phyloP scores from a whole-genome alignment of 805 yeast genomes.

The Blastobotrys parvus region DNA sequence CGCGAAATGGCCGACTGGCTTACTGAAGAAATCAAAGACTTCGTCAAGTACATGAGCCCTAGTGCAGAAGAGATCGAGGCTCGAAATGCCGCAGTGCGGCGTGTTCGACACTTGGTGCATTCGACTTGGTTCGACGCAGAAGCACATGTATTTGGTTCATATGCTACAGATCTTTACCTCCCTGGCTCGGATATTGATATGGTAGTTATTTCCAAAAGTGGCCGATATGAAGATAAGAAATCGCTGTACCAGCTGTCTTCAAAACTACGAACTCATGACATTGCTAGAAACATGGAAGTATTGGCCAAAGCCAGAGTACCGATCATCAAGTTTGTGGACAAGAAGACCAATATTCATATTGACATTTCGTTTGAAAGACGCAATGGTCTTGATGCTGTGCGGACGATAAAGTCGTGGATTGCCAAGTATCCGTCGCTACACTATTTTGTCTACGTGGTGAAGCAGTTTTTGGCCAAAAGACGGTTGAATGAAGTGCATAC shows the following conservation, averaged over 20 bases:
- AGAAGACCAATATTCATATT: slow-evolving; percentile 58
- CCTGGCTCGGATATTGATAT: slow-evolving; percentile 96
- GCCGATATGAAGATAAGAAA: slow-evolving; percentile 50
- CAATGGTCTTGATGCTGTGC: slow-evolving; percentile 78
- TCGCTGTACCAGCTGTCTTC: slow-evolving; percentile 66
- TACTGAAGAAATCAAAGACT: slow-evolving; percentile 76
- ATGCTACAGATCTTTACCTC: slow-evolving; percentile 83
- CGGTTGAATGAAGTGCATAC: slow-evolving; percentile 76
- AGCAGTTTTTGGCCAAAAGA: slow-evolving; percentile 76
- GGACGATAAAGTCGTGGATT: slow-evolving; percentile 67
- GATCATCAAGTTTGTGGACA: slow-evolving; percentile 82
- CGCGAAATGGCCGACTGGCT: slow-evolving; percentile 80
- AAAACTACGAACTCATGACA: slow-evolving; percentile 46
- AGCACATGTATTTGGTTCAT: slow-evolving; percentile 85
- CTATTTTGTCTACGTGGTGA: slow-evolving; percentile 71
- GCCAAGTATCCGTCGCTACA: slow-evolving; percentile 66
- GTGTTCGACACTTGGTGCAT: slow-evolving; percentile 45
- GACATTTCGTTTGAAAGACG: slow-evolving; percentile 86
- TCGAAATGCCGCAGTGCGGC: slow-evolving; percentile 57
- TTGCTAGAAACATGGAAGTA: slow-evolving; percentile 72
- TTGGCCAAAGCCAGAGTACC: slow-evolving; percentile 91
- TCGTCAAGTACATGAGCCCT: slow-evolving; percentile 80
- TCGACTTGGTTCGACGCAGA: slow-evolving; percentile 71
- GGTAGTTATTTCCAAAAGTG: slow-evolving; percentile 62
- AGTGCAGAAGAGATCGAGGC: slow-evolving; percentile 59